Percentiles rank a stretch among this genome's conserved stretches.
phyloP scores from a whole-genome alignment of 441 rosid species.

The Erodium texanum region DNA sequence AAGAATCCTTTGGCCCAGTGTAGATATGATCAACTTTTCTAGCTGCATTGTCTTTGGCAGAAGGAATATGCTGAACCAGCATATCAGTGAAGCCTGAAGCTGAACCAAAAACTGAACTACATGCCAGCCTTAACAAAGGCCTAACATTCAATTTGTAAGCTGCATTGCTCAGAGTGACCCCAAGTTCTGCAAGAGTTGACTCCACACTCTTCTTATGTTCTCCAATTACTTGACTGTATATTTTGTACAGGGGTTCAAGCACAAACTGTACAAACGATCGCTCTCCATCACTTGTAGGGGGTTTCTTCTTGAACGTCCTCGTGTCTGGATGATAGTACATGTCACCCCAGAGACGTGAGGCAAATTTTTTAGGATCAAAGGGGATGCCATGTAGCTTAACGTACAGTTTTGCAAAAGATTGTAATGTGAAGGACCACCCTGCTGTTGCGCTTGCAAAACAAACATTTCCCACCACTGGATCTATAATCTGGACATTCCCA shows the following conservation, averaged over 20 bases:
- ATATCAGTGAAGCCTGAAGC: conserved; percentile 93
- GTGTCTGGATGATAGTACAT: conserved; percentile 64
- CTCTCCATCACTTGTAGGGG: conserved; percentile 79
- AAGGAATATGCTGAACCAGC: conserved; percentile 91
- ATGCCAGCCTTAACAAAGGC: conserved; percentile 82
- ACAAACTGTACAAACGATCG: conserved; percentile 90
- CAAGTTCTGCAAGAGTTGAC: conserved; percentile 85
- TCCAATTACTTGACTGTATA: conserved; percentile 96
- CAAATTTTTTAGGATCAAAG: conserved; percentile 81
- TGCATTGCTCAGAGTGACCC: conserved; percentile 81
- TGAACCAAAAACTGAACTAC: conserved; percentile 86
- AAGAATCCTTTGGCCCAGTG: conserved; percentile 69
- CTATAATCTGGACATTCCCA: conserved; percentile 69
- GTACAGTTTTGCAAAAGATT: conserved; percentile 85
- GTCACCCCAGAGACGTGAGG: conserved; percentile 92
- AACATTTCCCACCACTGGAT: conserved; percentile 89
- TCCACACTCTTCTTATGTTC: conserved; percentile 97
- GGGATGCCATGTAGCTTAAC: conserved; percentile 32
- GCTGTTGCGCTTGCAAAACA: conserved; percentile 95
- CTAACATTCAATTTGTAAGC: conserved; percentile 85
- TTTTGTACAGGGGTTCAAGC: conserved; percentile 90
- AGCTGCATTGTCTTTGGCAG: conserved; percentile 76
- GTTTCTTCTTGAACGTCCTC: conserved; percentile 62
- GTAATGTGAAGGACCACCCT: conserved; percentile 96
- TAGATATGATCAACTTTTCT: conserved; percentile 76